phyloP scores from a whole-genome alignment of 257 asterid species.

The Jaltomata sinuosa region DNA sequence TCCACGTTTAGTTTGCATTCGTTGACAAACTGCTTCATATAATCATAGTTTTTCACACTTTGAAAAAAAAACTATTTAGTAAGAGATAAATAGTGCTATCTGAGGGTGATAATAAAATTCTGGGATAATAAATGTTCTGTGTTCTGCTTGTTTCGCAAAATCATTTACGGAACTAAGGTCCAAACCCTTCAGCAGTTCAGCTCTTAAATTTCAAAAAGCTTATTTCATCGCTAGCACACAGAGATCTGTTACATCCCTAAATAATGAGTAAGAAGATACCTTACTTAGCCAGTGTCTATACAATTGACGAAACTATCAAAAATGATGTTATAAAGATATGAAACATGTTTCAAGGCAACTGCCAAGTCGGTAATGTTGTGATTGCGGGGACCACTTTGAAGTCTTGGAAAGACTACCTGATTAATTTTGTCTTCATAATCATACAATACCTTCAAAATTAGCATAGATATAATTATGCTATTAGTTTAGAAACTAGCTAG shows the following conservation, averaged over 20 bases:
- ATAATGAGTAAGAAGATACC: not conserved
- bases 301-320: constrained; percentile 24
- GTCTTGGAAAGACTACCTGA: constrained; percentile 98
- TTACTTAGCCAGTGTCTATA: not conserved
- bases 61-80: not conserved
- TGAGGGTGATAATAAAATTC: not conserved
- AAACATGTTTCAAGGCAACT: constrained; percentile 89
- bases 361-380: constrained; percentile 96
- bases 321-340: constrained; percentile 13
- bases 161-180: not conserved
- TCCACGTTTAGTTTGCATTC: not conserved
- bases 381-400: constrained; percentile 99
- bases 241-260: not conserved
- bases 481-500: not conserved
- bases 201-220: not conserved
- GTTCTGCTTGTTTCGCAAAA: not conserved
- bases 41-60: not conserved
- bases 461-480: not conserved
- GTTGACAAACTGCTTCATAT: not conserved
- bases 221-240: not conserved
- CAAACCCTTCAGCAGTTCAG: not conserved
- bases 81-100: not conserved
- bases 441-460: constrained; percentile 53
- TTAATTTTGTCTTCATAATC: constrained; percentile 91
- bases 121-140: not conserved